Evolutionary conservation across 768 basidiomycete genomes (phyloP), one percentile per base, ranked within the genome.

Genomic region (Leucogyrophana mollusca): DNA sequence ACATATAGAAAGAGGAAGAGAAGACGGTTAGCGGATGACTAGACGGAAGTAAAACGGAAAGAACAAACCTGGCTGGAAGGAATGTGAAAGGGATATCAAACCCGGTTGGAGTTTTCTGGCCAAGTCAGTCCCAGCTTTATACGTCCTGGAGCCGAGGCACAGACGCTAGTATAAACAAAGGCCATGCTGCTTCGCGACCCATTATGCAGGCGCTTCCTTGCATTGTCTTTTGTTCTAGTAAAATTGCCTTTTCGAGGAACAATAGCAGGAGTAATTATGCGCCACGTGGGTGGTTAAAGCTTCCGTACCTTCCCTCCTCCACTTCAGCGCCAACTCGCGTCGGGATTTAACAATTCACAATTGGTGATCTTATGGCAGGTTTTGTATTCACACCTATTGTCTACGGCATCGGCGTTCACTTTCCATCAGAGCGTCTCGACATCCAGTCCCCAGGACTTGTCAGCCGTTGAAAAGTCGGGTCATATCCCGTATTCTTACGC

Each of bases 11-110:
- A 22, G 41, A 35, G 36, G 46, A 24, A 34, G 42, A 40, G 11
- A 27, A 32, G 45, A 37, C 40, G 43, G 53, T 47, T 52, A 60
- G 56, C 24, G 40, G 22, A 20, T 42, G 18, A n/a, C 33, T 25
- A 30, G 34, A 36, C 27, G 5, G 10, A 18, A 50, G 33, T 34
- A 23, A 33, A 25, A 18, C 43, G 35, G 8, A 34, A 16, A 39
- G 33, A 17, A 52, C 48, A 14, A 42, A 65, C 64, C 65, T 67
- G 55, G 64, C 64, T 65, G 64, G 38, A 51, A 38, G 46, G 34
- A 43, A 34, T 25, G 40, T 42, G 27, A 33, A 55, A 50, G 34
- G 32, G 21, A 22, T 68, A 52, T 66, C 66, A 66, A 68, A 65
- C 65, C 64, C 66, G 43, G 59, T 55, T 57, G 59, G 34, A 36